Evolutionary conservation across 2,329 filamentous ascomycete genomes (phyloP), one percentile per base, ranked within the genome.

Genomic region (Annulohypoxylon truncatum): DNA sequence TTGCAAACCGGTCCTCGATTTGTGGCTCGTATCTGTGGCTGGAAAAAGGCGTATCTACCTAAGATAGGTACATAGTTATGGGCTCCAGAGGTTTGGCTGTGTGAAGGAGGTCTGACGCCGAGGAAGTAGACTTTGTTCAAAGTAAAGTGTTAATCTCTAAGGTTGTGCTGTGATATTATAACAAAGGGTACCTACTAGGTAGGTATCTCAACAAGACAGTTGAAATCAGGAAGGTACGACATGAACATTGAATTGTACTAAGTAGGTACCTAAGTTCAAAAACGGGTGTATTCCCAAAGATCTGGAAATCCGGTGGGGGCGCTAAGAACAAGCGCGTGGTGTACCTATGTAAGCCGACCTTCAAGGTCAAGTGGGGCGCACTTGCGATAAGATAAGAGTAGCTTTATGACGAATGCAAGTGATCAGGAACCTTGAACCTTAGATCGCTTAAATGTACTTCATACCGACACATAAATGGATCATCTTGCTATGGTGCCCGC

Each of bases 1-100:
- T 38, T 40, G 53, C 50, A 44, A 63, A n/a, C 6, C 38, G 38
- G 18, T 22, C 31, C 31, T 24, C 9, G 20, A 48, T 54, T 7
- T 52, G 46, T 51, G 47, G 56, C 28, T 48, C 55, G 22, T 44
- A 6, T 12, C 4, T 59, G 61, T 58, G 61, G 61, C 61, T 63
- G 15, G 38, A 28, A 12, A 28, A 9, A 29, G n/a, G 42, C 18
- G 35, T 13, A 13, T 28, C 10, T 18, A 42, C 38, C 38, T 42
- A 18, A 5, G 31, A 13, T 33, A 33, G 31, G 31, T 33, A 33
- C 4, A 3, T 33, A 33, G n/a, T 10, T 3, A 28, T 28, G 7
- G 4, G 7, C 7, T 3, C 7, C 26, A 7, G 26, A 28, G 3
- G 26, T 28, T 28, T 28, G 26, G 7, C 4, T 28, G 26, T 3